Evolutionary conservation across 345 rosid genomes (phyloP), one percentile per base, ranked within the genome.

Genomic region (Brassica incana): DNA sequence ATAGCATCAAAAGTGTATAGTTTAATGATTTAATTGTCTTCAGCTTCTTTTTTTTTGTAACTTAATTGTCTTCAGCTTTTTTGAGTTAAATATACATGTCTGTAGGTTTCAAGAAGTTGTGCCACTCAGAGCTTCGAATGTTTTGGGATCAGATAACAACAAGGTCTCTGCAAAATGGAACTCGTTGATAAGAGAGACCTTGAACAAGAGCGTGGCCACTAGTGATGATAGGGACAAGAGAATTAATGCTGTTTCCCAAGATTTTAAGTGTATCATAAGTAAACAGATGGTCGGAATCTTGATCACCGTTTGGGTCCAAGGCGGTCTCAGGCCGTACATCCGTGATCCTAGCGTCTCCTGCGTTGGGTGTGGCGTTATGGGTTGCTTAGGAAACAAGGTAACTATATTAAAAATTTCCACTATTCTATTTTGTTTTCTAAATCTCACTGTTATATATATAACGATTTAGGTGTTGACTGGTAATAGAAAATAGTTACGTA

Each of bases 351-450:
- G 85, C 60, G 94, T 90, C 40, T 92, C 94, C 8, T 90, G 91
- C 54, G 87, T 92, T 30, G 97, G 97, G 16, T 92, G 97, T 62
- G 97, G 97, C 77, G 75, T 92, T 58, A 86, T 92, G 87, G 89
- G 97, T 73, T 88, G 91, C 89, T 84, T 92, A 5, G 97, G 97
- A 67, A 90, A 92, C 79, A 92, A 92, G 92, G 97, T 92, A 64
- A 45, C 29, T 32, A 6, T 14, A n/a, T 52, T 52, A 11, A 58
- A 8, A 59, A 8, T 7, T 25, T 11, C 32, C 35, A 61, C 8
- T 61, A 5, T 27, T 61, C 30, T 60, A 25, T 60, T 60, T 60
- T 23, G 15, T 61, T 61, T 61, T 61, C 35, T 2, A 11, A 30
- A 67, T 67, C 74, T 60, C 64, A 79, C 78, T 73, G 63, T 67